phyloP scores from a whole-genome alignment of 176 grass and related monocot genomes.

The Avena atlantica region DNA sequence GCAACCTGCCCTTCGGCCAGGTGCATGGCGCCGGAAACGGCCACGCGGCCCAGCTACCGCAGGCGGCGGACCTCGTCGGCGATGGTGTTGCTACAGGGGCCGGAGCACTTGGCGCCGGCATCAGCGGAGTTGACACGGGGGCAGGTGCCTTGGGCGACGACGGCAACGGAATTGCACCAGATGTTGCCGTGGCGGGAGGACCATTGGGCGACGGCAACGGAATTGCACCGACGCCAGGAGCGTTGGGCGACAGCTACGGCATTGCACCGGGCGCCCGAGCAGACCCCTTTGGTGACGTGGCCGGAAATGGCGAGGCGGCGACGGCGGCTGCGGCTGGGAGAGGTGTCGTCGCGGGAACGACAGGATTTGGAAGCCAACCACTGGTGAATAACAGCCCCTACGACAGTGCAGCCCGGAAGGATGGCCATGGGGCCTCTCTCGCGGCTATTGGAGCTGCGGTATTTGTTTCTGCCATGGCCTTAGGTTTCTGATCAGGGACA shows the following conservation, averaged over 20 bases:
- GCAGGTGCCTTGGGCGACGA: neutral
- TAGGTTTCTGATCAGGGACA: neutral
- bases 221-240: neutral
- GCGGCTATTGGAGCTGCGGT: constrained; percentile 23
- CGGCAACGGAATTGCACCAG: constrained; percentile 2
- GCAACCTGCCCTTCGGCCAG: constrained; percentile 64
- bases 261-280: neutral
- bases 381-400: constrained; percentile 87
- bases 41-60: constrained; percentile 31
- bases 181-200: neutral
- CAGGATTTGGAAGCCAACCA: constrained; percentile 60
- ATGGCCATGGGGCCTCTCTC: neutral
- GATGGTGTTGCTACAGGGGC: neutral
- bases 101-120: neutral
- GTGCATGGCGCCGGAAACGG: constrained; percentile 32
- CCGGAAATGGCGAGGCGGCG: constrained; percentile 16
- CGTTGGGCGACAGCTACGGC: neutral
- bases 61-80: constrained; percentile 35
- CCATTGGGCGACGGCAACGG: neutral
- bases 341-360: constrained; percentile 2
- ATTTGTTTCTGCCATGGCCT: neutral
- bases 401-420: constrained; percentile 60
- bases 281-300: constrained; percentile 14
- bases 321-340: neutral
- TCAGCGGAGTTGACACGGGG: neutral